Conservation (phyloP, 1,139 yeast genomes). For the Lodderomyces parapsilosis region DNA sequence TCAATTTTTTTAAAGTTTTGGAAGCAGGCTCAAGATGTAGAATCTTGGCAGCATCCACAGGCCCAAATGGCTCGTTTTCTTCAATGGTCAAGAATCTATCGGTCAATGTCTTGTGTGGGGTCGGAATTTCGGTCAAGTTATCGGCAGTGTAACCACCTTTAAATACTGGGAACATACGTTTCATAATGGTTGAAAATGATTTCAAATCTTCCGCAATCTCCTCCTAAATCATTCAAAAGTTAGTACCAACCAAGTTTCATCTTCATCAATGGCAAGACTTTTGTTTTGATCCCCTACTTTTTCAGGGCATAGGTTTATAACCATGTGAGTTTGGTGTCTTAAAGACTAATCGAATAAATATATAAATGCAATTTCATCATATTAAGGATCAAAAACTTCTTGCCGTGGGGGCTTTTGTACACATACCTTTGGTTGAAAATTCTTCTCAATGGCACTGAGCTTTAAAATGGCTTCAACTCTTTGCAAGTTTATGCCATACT, state of each 20-base stretch:
- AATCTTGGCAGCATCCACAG: conserved; percentile 90
- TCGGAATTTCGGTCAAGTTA: conserved; percentile 90
- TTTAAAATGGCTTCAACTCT: conserved; percentile 83
- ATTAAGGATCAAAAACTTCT: background rate
- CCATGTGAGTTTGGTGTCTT: conserved; percentile 63
- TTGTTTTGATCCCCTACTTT: background rate
- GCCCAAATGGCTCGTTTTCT: conserved; percentile 96
- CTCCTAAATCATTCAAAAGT: conserved; percentile 26
- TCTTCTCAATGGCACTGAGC: conserved; percentile 62
- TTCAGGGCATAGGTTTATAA: conserved; percentile 35
- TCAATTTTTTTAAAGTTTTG: conserved; percentile 64
- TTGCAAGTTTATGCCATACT: conserved; percentile 76
- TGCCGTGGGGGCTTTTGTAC: conserved; percentile 10
- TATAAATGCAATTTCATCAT: conserved; percentile 23
- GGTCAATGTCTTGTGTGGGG: conserved; percentile 78
- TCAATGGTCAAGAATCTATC: conserved; percentile 88
- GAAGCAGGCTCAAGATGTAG: conserved; percentile 84
- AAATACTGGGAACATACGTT: conserved; percentile 80
- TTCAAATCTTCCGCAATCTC: conserved; percentile 50
- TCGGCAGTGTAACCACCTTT: conserved; percentile 49
- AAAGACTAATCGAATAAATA: conserved; percentile 70
- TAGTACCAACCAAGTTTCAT: too few species aligned
- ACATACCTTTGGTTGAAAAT: conserved; percentile 64
- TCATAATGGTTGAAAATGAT: conserved; percentile 60
- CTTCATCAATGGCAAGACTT: too few species aligned